A percentile compares a stretch with the other conserved stretches of the same genome.
These are phyloP conservation scores for Physaria fendleri DNA, from an alignment of 345 rosid genomes.

Conservation along the genomic window DNA sequence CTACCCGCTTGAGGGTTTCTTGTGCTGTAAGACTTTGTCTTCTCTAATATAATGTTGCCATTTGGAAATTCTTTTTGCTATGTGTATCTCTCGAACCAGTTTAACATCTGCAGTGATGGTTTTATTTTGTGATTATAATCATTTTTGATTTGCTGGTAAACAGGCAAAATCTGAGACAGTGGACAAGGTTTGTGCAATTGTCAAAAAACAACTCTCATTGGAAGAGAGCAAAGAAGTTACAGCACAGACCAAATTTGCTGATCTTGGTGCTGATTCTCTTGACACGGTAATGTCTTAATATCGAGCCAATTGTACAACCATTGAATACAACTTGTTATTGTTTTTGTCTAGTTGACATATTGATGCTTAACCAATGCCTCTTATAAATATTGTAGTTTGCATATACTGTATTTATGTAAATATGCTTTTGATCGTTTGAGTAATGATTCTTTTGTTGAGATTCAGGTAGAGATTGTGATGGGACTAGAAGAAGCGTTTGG, in stretches of 20 bases:
- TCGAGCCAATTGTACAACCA: background rate
- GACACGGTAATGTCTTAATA: slow-evolving; percentile 39
- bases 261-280: slow-evolving; percentile 70
- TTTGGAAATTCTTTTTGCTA: too few relatives aligned
- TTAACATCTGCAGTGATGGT: background rate
- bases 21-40: slow-evolving; percentile 43
- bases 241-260: slow-evolving; percentile 38
- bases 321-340: background rate
- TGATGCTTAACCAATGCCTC: background rate
- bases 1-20: slow-evolving; percentile 38
- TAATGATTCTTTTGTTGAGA: background rate
- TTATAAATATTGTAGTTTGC: background rate
- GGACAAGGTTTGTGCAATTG: slow-evolving; percentile 46
- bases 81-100: background rate
- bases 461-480: slow-evolving; percentile 77
- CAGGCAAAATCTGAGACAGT: slow-evolving; percentile 66
- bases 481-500: slow-evolving; percentile 70
- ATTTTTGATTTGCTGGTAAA: background rate
- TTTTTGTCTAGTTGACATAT: background rate
- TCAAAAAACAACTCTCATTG: slow-evolving; percentile 52
- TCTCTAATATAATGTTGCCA: background rate
- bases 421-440: too few relatives aligned
- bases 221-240: slow-evolving; percentile 17
- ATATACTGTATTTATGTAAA: background rate
- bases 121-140: background rate